Evolutionary conservation across 768 basidiomycete genomes (phyloP).

Genomic region (Suillus variegatus): DNA sequence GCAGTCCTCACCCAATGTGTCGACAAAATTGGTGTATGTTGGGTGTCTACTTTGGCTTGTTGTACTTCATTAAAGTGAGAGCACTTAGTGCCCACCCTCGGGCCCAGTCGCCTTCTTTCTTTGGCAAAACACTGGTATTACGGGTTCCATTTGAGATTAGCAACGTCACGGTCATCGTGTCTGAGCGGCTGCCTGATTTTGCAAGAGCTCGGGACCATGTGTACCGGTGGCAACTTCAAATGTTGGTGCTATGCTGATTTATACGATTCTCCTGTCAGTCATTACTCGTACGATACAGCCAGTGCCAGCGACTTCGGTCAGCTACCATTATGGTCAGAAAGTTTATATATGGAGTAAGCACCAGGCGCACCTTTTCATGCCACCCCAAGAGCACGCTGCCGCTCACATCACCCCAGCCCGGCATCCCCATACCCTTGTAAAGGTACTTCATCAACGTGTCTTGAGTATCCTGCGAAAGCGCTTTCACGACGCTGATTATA

Average conservation of each 20-base stretch:
- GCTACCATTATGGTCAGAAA: slow-evolving; percentile 41
- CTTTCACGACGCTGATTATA: slow-evolving; percentile 72
- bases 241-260: slow-evolving; percentile 14
- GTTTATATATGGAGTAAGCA: too few relatives aligned
- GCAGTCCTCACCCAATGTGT: too few relatives aligned
- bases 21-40: too few relatives aligned
- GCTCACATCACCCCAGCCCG: slow-evolving; percentile 60
- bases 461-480: slow-evolving; percentile 71
- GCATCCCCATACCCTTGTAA: slow-evolving; percentile 91
- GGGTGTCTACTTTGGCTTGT: too few relatives aligned
- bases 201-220: too few relatives aligned
- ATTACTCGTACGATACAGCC: slow-evolving; percentile 92
- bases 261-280: slow-evolving; percentile 66
- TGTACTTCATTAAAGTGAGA: too few relatives aligned
- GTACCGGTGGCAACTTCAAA: too few relatives aligned
- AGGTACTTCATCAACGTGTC: slow-evolving; percentile 94
- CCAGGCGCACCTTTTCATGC: slow-evolving; percentile 91
- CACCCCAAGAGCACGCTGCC: slow-evolving; percentile 73
- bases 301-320: slow-evolving; percentile 91
- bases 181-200: too few relatives aligned
- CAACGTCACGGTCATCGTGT: too few relatives aligned
- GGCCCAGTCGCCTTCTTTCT: too few relatives aligned
- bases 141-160: neutral
- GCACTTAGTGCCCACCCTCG: too few relatives aligned
- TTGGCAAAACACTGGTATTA: too few relatives aligned